A percentile compares a stretch with the other conserved stretches of the same genome.
Evolutionary conservation across 2,329 filamentous ascomycete species (phyloP).

Genomic region (Ophiostoma sp.): DNA sequence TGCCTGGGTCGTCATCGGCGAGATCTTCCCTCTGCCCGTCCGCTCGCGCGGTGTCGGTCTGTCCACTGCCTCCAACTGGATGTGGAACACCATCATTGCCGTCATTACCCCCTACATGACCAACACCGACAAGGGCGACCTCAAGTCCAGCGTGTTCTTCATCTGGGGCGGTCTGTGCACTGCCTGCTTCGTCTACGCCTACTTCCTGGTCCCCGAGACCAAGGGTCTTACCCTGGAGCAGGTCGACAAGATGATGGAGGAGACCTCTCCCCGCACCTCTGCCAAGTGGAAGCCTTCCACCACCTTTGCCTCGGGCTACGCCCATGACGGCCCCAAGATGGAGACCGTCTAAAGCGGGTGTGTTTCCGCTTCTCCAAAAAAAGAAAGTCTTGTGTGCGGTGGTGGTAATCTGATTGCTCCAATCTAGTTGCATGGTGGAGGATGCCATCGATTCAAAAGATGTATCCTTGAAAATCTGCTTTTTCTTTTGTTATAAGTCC

Average conservation of each 20-base stretch:
- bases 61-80: slow-evolving; percentile 85
- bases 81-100: slow-evolving; percentile 65
- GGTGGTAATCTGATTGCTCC: no score
- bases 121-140: slow-evolving; percentile 43
- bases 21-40: slow-evolving; percentile 86
- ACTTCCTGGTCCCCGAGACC: slow-evolving; percentile 69
- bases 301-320: slow-evolving; percentile 54
- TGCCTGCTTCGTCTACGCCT: slow-evolving; percentile 57
- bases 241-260: slow-evolving; percentile 84
- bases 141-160: slow-evolving; percentile 68
- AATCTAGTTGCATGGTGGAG: neutral
- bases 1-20: slow-evolving; percentile 77
- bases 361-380: neutral
- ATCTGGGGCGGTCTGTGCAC: slow-evolving; percentile 66
- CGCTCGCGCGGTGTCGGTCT: slow-evolving; percentile 81
- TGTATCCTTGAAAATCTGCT: slow-evolving; percentile 5
- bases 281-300: slow-evolving; percentile 67
- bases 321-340: neutral
- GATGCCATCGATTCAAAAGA: neutral
- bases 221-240: slow-evolving; percentile 74
- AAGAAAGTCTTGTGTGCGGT: neutral
- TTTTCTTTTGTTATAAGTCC: neutral
- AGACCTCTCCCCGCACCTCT: slow-evolving; percentile 71
- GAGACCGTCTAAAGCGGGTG: slow-evolving; percentile 8
- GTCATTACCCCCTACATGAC: slow-evolving; percentile 57